Conservation (phyloP, 441 rosid species). For the Populus hybrid region DNA sequence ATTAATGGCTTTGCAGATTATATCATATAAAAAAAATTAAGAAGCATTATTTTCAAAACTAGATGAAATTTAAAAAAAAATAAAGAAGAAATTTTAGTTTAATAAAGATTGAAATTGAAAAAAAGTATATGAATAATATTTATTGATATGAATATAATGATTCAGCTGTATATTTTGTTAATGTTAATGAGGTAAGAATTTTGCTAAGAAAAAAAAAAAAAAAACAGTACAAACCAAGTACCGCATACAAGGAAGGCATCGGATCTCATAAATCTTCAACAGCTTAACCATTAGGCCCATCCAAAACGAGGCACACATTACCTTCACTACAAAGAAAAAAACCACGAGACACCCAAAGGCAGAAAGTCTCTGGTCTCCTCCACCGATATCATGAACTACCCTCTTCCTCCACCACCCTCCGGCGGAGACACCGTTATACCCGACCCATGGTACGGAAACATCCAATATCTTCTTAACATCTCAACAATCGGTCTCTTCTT, state of each 20-base stretch:
- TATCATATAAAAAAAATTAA: too few species aligned
- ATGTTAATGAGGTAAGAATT: neutral
- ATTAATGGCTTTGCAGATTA: too few species aligned
- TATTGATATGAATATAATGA: too few species aligned
- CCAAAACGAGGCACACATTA: neutral
- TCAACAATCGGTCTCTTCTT: constrained; percentile 72
- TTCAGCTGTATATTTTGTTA: neutral
- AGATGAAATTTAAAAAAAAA: too few species aligned
- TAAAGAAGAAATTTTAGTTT: too few species aligned
- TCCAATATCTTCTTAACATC: constrained; percentile 85
- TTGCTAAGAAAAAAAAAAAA: neutral
- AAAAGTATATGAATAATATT: too few species aligned
- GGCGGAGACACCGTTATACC: constrained; percentile 38
- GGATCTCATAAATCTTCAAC: neutral
- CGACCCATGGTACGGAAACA: constrained; percentile 85
- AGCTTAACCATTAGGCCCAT: neutral
- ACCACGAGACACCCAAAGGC: constrained; percentile 16
- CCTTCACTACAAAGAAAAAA: neutral
- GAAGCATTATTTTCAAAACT: too few species aligned
- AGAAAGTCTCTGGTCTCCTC: constrained; percentile 19
- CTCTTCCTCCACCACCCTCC: constrained; percentile 36
- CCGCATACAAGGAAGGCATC: neutral
- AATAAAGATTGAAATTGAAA: too few species aligned
- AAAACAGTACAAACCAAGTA: neutral
- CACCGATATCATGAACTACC: constrained; percentile 25